Conservation (phyloP, 345 rosid species). For the Abelmoschus esculentus region DNA sequence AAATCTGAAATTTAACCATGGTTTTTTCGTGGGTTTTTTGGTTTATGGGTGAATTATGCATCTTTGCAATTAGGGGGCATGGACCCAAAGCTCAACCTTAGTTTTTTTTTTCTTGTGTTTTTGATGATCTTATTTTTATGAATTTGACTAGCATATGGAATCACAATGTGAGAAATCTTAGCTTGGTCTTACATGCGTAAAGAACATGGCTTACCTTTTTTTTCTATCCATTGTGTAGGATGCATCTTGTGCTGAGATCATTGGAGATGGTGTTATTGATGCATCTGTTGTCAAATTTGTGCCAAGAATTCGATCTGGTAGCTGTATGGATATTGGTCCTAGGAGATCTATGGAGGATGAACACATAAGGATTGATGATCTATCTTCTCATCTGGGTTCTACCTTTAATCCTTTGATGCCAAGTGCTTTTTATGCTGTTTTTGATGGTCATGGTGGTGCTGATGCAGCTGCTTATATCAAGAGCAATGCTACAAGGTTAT, state of each 20-base stretch:
- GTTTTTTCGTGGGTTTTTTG: background rate
- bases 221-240: slow-evolving; percentile 21
- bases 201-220: slow-evolving; percentile 10
- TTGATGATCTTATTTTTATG: background rate
- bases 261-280: slow-evolving; percentile 23
- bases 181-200: background rate
- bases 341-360: slow-evolving; percentile 80
- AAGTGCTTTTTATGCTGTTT: slow-evolving; percentile 83
- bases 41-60: background rate
- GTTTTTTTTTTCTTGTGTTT: too few relatives aligned
- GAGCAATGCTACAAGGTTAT: slow-evolving; percentile 58
- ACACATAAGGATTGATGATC: slow-evolving; percentile 69
- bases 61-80: too few relatives aligned
- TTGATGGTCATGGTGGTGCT: slow-evolving; percentile 91
- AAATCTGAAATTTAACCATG: background rate
- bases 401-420: slow-evolving; percentile 44
- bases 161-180: background rate
- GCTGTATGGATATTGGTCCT: slow-evolving; percentile 58
- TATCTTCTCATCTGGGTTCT: slow-evolving; percentile 50
- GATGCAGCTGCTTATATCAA: slow-evolving; percentile 77
- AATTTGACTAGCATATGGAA: background rate
- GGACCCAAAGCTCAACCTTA: too few relatives aligned
- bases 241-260: slow-evolving; percentile 28
- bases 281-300: slow-evolving; percentile 30
- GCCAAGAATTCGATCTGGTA: slow-evolving; percentile 71